Base-by-base conservation (phyloP, 352 stramenopile species). In the Pilasporangium apinafurcum region DNA sequence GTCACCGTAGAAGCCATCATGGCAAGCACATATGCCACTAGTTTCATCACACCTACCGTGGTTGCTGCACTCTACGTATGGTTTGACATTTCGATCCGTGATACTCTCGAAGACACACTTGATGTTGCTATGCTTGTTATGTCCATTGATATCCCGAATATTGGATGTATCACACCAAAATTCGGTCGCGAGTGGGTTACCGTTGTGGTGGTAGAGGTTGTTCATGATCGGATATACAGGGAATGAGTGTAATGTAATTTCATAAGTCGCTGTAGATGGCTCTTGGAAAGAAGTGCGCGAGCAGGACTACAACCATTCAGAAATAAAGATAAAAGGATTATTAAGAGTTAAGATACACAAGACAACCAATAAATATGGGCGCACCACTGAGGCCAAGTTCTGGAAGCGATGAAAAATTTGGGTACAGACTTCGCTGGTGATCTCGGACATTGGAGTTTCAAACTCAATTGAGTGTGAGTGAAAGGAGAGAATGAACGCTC, bases 211-310 rank as follows among this genome's bases (percentile, higher is more conserved):
- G 44, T 77, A 84, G 27, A 88, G 52, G 38, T 91, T 88, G 53
- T 87, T 88, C 75, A 88, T 88, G 51, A 86, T 62, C 9, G 74
- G 79, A 50, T 85, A 81, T 5, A 64, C 51, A 1, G 78, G 79
- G 44, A 91, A 88, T 14, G 74, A 62, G 37, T 65, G 63, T 20
- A 91, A 24, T 8, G 66, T 76, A 47, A 91, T 67, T 44, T 83
- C 75, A 32, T 65, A 85, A 20, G 58, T 59, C 1, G 61, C 60
- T 5, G 48, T 48, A 0, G 57, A 68, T 21, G 64, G 47, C 22
- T 35, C 46, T 0, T 66, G 40, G 39, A 67, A 76, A 18, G 60
- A 36, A 8, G 66, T 55, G 26, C 58, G 54, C 18, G 60, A 44
- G 48, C 71, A 83, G 1, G 55, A 67, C 63, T 75, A 34, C 14